Evolutionary conservation across 306 rosid genomes (phyloP).

Genomic region (Pueraria montana): DNA sequence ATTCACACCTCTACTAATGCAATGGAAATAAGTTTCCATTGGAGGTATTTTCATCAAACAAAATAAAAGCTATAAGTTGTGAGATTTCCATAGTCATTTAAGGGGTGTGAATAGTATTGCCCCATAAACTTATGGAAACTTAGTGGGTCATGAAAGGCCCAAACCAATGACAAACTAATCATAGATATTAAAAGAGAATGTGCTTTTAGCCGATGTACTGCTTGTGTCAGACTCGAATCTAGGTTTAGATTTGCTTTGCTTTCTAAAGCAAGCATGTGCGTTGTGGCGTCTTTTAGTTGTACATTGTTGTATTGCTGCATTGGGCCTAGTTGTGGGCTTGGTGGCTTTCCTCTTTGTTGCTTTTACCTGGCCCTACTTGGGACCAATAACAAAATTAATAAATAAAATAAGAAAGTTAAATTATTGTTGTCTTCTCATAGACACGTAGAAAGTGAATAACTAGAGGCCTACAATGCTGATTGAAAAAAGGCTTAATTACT

Average conservation of each 20-base stretch:
- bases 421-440: constrained; percentile 1
- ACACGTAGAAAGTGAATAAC: background rate
- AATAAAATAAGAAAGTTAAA: background rate
- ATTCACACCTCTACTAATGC: no score
- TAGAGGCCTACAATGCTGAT: background rate
- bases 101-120: no score
- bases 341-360: background rate
- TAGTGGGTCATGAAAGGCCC: background rate
- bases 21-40: no score
- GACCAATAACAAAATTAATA: background rate
- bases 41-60: no score
- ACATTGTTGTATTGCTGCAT: background rate
- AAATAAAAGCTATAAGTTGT: no score
- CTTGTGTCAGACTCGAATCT: background rate
- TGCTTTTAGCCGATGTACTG: background rate
- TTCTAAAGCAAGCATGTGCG: constrained; percentile 15
- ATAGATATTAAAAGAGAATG: background rate
- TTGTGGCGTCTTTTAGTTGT: constrained; percentile 2
- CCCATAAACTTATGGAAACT: no score
- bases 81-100: no score
- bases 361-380: background rate
- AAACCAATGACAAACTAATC: background rate
- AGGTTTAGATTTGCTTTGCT: background rate
- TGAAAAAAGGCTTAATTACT: no score
- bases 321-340: background rate